phyloP scores from a whole-genome alignment of 805 yeast genomes.

The Ogataea henricii region DNA sequence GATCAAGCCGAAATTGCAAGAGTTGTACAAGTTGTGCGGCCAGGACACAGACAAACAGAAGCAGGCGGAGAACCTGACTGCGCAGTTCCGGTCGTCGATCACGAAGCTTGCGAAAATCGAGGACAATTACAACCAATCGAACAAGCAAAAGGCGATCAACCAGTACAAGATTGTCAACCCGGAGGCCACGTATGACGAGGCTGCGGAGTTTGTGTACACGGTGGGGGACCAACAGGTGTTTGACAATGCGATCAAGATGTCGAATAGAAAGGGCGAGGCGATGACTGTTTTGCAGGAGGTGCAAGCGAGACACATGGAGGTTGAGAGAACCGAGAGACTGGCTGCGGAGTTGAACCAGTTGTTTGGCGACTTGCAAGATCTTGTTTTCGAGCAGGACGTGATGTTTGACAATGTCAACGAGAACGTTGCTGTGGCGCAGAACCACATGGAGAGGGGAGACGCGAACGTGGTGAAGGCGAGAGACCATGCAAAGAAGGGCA shows the following conservation, averaged over 20 bases:
- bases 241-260: conserved; percentile 85
- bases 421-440: conserved; percentile 80
- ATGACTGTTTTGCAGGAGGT: conserved; percentile 94
- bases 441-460: conserved; percentile 89
- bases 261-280: conserved; percentile 92
- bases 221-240: conserved; percentile 87
- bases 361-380: conserved; percentile 93
- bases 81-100: conserved; percentile 80
- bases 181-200: conserved; percentile 80
- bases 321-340: conserved; percentile 90
- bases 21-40: conserved; percentile 68
- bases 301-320: conserved; percentile 92
- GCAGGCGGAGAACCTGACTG: conserved; percentile 88
- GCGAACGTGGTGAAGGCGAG: conserved; percentile 93
- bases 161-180: conserved; percentile 91
- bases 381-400: conserved; percentile 94
- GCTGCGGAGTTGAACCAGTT: conserved; percentile 94
- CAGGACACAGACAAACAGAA: conserved; percentile 79
- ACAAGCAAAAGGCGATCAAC: conserved; percentile 85
- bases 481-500: conserved; percentile 81
- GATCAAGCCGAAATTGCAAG: conserved; percentile 75
- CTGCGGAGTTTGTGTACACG: conserved; percentile 82
- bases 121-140: conserved; percentile 80
- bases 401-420: conserved; percentile 81
- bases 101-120: conserved; percentile 87